Evolutionary conservation across 192 early-diverging fungal species (phyloP), one percentile per base, ranked within the genome.

Genomic region (Diversispora eburnea): DNA sequence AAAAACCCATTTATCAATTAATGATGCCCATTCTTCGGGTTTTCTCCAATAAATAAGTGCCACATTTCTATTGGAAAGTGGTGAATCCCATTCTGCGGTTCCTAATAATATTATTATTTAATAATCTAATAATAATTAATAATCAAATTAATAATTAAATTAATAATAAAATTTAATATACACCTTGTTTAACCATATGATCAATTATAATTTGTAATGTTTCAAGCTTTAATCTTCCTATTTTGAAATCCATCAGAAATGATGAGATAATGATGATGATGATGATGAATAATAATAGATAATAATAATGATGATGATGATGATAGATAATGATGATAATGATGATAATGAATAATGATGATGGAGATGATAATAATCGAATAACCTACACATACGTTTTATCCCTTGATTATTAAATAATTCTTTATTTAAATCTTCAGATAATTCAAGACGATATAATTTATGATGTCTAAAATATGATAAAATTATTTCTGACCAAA

Each of bases 11-110:
- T 88, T 82, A 67, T 90, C 88, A 12, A 98, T 86, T 74, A 91
- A 75, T 12, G 78, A 67, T 2, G 93, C 95, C 96, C 96, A 98
- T 64, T 94, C 92, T 59, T 95, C 94, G 8, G 93, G 93, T 77
- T 89, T 93, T 70, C 89, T 85, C 95, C 95, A 97, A 70, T 89
- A 91, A 5, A 98, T 82, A 41, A 93, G 78, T 19, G 91, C 93
- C 4, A 82, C 70, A 13, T 73, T 67, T 61, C n/a, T n/a, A n/a
- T 87, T 89, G 25, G 76, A 74, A n/a, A 75, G 72, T 17, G 76
- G 78, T 47, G 76, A 47, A 65, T 81, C 84, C 86, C 86, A 88
- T 48, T 88, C 83, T 20, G 86, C 86, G 3, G 80, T 78, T 10
- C 86, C 86, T 87, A 79, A 39, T 39, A 13, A n/a, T 41, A 17